These are phyloP conservation scores for Schizophyllum commune DNA, from an alignment of 1,284 basidiomycete genomes.

Conservation along the genomic window DNA sequence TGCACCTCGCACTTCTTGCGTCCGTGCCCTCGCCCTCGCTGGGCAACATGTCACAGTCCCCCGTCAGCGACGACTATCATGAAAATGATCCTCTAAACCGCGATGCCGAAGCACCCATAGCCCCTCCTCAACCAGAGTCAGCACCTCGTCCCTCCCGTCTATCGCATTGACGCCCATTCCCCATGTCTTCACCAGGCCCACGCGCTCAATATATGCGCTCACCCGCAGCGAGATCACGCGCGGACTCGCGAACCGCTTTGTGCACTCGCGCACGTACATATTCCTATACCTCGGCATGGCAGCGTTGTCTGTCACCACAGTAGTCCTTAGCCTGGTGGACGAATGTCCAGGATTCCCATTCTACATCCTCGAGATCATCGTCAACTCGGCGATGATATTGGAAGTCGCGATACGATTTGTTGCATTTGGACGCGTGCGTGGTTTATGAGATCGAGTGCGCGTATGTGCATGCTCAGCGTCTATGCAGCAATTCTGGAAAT, in stretches of 20 bases:
- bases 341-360: constrained; percentile 77
- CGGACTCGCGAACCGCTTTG: constrained; percentile 79
- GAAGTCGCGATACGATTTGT: constrained; percentile 86
- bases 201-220: constrained; percentile 74
- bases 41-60: background rate
- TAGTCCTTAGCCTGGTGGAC: constrained; percentile 77
- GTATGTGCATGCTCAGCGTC: background rate
- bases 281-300: constrained; percentile 89
- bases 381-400: constrained; percentile 88
- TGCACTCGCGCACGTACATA: constrained; percentile 76
- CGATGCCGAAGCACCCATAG: constrained; percentile 17
- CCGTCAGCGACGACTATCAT: constrained; percentile 12
- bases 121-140: constrained; percentile 17
- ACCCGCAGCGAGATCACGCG: constrained; percentile 71
- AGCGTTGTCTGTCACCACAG: constrained; percentile 81
- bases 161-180: constrained; percentile 4
- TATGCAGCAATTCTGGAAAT: constrained; percentile 89
- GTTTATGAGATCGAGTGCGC: background rate
- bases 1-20: constrained; percentile 11
- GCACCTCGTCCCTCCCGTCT: constrained; percentile 1
- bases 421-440: constrained; percentile 82
- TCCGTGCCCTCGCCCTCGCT: background rate
- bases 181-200: constrained; percentile 36
- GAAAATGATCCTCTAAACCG: constrained; percentile 25
- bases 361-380: constrained; percentile 85